Evolutionary conservation across 164 flowering plant genomes (phyloP).

Genomic region (Chimonanthus salicifolius): DNA sequence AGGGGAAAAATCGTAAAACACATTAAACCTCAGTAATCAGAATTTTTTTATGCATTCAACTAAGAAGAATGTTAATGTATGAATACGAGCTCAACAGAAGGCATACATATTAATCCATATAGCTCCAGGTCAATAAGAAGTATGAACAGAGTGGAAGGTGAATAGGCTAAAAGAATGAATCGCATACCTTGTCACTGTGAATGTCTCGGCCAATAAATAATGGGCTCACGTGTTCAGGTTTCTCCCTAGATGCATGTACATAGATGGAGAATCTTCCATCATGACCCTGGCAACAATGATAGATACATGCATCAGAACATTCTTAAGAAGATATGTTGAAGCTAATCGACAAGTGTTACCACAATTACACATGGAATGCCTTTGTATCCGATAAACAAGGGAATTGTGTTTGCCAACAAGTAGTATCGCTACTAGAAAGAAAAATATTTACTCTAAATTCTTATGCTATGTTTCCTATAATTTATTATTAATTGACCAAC

Average conservation of each 20-base stretch:
- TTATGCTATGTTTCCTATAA: not conserved
- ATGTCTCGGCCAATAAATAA: conserved; percentile 60
- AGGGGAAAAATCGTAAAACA: not conserved
- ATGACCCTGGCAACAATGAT: conserved; percentile 57
- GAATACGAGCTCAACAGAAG: not conserved
- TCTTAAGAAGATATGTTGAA: not conserved
- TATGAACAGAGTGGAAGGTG: not conserved
- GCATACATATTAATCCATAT: not conserved
- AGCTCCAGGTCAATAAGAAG: not conserved
- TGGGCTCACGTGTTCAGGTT: conserved; percentile 65
- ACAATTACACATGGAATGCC: not conserved
- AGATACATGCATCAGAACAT: not conserved
- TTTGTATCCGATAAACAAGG: not conserved
- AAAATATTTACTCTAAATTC: not conserved
- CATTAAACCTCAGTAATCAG: not conserved
- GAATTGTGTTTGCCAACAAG: not conserved
- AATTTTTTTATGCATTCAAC: not conserved
- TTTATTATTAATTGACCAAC: not conserved
- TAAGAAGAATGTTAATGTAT: not conserved
- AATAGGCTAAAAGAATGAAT: not conserved
- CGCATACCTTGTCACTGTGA: conserved; percentile 61
- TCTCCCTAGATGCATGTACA: conserved; percentile 83
- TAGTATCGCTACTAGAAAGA: not conserved
- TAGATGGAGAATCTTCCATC: conserved; percentile 80
- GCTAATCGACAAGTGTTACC: not conserved